phyloP scores from a whole-genome alignment of 106 monocot species.

The Dioscorea dumetorum region DNA sequence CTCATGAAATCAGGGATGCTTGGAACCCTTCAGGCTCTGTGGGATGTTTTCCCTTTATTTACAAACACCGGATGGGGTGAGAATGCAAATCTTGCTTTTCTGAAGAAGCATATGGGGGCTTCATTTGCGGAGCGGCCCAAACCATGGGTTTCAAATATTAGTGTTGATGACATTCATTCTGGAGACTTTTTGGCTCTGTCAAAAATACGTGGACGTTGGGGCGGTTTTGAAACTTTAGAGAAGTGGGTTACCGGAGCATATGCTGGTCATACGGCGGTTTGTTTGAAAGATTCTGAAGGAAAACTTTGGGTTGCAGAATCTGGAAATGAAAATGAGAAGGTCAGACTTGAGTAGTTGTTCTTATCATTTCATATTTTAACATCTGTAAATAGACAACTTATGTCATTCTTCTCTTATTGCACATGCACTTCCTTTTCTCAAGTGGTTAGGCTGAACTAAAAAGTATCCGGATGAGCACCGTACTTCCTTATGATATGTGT shows the following conservation, averaged over 20 bases:
- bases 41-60: constrained; percentile 95
- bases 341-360: constrained; percentile 11
- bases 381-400: too few species aligned
- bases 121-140: constrained; percentile 60
- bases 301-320: constrained; percentile 95
- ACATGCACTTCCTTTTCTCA: too few species aligned
- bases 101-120: constrained; percentile 91
- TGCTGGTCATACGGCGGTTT: constrained; percentile 87
- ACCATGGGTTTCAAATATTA: constrained; percentile 82
- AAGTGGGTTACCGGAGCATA: constrained; percentile 97
- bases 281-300: constrained; percentile 84
- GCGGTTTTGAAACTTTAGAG: constrained; percentile 95
- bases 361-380: too few species aligned
- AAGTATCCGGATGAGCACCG: too few species aligned
- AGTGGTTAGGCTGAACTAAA: too few species aligned
- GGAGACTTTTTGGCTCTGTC: constrained; percentile 88
- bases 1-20: constrained; percentile 93
- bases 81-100: constrained; percentile 74
- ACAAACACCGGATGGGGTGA: constrained; percentile 86
- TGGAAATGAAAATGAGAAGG: constrained; percentile 92
- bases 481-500: too few species aligned
- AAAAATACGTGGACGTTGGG: constrained; percentile 95
- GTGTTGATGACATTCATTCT: constrained; percentile 76
- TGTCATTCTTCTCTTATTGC: too few species aligned
- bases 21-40: constrained; percentile 81